These are phyloP conservation scores for Guadua angustifolia DNA, from an alignment of 176 grass and related monocot genomes.

Conservation along the genomic window DNA sequence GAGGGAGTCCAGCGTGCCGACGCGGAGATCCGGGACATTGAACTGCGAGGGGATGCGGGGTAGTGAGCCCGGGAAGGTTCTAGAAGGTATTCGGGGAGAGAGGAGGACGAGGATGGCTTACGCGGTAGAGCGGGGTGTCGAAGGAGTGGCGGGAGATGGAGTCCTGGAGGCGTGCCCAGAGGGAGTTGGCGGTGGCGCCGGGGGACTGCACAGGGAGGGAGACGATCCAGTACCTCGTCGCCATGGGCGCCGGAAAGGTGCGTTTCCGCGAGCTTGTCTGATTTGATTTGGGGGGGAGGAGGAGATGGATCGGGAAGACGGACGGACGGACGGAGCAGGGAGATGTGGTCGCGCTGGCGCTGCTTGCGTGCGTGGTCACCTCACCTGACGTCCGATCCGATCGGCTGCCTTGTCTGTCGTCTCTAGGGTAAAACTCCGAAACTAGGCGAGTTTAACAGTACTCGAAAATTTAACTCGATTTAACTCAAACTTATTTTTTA, in stretches of 20 bases:
- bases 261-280: too few relatives aligned
- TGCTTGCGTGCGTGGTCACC: too few relatives aligned
- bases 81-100: background rate
- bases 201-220: conserved; percentile 69
- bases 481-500: too few relatives aligned
- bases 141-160: conserved; percentile 81
- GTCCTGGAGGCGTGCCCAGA: conserved; percentile 77
- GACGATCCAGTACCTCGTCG: conserved; percentile 80
- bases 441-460: too few relatives aligned
- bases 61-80: background rate
- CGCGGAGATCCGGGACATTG: conserved; percentile 77
- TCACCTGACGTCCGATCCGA: too few relatives aligned
- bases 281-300: background rate
- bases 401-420: too few relatives aligned
- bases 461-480: too few relatives aligned
- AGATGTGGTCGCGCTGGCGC: too few relatives aligned
- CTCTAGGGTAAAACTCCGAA: too few relatives aligned
- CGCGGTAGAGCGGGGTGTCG: conserved; percentile 93
- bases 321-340: too few relatives aligned
- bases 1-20: conserved; percentile 94
- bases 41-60: conserved; percentile 49
- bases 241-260: conserved; percentile 56
- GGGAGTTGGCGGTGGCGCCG: conserved; percentile 40
- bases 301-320: background rate
- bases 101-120: conserved; percentile 9